Base-by-base conservation (phyloP, 345 rosid genomes). In the Mallotus nudiflorus region DNA sequence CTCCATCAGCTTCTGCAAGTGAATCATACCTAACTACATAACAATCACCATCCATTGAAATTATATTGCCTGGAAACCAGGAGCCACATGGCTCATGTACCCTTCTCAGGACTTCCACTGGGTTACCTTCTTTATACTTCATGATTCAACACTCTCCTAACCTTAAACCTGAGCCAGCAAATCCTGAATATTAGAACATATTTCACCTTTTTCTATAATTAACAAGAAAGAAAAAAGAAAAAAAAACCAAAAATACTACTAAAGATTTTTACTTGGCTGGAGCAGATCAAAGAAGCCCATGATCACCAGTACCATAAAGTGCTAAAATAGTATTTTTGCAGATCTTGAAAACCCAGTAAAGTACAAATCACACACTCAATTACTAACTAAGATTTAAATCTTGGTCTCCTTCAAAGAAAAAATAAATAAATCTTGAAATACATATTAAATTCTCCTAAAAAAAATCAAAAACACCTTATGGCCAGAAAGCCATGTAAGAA, bases 51-150 rank as follows among this genome's bases (percentile, higher is more conserved):
- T 48, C 58, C 1, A 35, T 63, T n/a, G 76, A 78, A 75, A 75
- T 59, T 68, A 80, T 48, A 55, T 46, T 67, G 13, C 76, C 84
- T 33, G 77, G 78, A 80, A 77, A 83, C 86, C 81, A 83, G 29
- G 80, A 75, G 33, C 78, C 81, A 48, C 73, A 45, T 7, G 75
- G 70, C 59, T 73, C 81, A 18, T 69, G 45, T 44, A 75, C 82
- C 70, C 80, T 76, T 66, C 80, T 75, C 48, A 73, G 31, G 33
- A 76, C 82, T 75, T 83, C 86, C 46, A 78, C 80, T 25, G 52
- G 31, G 15, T 75, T 61, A 59, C 82, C 73, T 72, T 73, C 66
- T 65, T 65, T 57, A 50, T 73, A 68, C 75, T 67, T 77, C 84
- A 66, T 83, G 46, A 63, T 33, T 33, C 37, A 33, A 33, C 37